Conservation (phyloP, 2,329 filamentous ascomycete genomes). For the Aureobasidium sp. region DNA sequence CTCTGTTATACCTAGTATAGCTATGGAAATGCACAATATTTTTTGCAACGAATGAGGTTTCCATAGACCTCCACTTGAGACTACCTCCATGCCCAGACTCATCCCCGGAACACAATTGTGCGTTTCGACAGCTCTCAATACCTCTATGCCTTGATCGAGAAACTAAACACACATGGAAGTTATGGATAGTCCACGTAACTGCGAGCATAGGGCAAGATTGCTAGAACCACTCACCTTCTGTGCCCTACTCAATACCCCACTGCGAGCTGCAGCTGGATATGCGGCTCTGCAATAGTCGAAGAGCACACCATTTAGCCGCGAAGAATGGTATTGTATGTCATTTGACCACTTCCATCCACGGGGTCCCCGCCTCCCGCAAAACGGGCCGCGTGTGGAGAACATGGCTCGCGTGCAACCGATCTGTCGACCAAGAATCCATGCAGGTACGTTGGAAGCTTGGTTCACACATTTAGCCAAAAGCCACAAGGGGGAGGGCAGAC, state of each 20-base stretch:
- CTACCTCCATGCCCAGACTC: no score
- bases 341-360: not conserved
- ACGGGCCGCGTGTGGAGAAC: not conserved
- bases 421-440: not conserved
- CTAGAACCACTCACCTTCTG: not conserved
- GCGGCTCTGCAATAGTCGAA: not conserved
- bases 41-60: no score
- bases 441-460: conserved; percentile 1
- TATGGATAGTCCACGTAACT: not conserved
- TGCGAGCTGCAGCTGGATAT: not conserved
- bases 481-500: not conserved
- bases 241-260: not conserved
- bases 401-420: not conserved
- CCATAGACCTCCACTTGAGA: no score
- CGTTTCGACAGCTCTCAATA: no score
- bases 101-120: no score
- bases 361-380: not conserved
- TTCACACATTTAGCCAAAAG: not conserved
- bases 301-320: conserved; percentile 1
- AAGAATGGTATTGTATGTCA: not conserved
- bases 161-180: no score
- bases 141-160: no score
- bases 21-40: no score
- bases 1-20: no score
- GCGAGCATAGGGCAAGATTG: not conserved